Evolutionary conservation across 2,329 filamentous ascomycete species (phyloP).

Genomic region (Aspergillus tamarii): DNA sequence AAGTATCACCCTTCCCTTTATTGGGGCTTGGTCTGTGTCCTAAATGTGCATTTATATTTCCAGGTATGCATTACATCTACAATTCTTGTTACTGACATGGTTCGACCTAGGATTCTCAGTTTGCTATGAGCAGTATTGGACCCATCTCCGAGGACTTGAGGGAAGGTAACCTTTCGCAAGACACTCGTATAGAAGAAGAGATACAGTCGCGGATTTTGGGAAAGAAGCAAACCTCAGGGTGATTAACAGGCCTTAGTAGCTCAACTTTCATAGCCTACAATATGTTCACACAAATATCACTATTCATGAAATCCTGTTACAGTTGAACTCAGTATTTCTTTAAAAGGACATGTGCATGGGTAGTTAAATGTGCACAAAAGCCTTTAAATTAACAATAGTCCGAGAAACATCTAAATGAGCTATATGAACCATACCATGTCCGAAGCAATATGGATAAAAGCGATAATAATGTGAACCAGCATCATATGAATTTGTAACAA

Average conservation of each 20-base stretch:
- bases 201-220: neutral
- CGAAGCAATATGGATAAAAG: constrained; percentile 16
- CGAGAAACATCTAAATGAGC: neutral
- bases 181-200: neutral
- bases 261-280: neutral
- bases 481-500: neutral
- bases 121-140: neutral
- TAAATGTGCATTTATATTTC: neutral
- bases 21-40: neutral
- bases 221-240: neutral
- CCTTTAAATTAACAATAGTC: neutral
- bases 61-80: neutral
- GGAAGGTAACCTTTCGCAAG: neutral
- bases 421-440: constrained; percentile 12
- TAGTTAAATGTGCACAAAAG: neutral
- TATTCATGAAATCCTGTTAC: no score
- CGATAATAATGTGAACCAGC: neutral
- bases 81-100: neutral
- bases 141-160: neutral
- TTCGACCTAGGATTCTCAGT: neutral
- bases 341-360: neutral
- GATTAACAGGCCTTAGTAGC: neutral
- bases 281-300: neutral
- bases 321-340: neutral
- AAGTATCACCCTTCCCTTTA: constrained; percentile 3